These are phyloP conservation scores for Corymbia calophylla DNA, from an alignment of 441 rosid genomes.

Conservation along the genomic window DNA sequence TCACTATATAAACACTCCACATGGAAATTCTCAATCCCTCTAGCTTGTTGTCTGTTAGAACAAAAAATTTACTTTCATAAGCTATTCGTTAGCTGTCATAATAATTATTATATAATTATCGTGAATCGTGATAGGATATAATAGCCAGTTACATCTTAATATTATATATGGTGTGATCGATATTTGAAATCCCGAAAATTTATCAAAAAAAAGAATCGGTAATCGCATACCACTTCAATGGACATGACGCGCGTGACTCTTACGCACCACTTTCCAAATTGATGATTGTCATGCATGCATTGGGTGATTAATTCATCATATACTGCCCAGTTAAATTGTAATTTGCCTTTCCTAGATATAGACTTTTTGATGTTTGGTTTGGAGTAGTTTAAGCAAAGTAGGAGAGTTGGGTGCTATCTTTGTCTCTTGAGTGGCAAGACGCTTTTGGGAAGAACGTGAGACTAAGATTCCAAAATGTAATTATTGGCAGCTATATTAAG, in stretches of 20 bases:
- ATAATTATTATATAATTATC: neutral
- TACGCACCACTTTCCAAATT: too few relatives aligned
- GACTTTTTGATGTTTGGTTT: neutral
- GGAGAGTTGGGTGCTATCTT: neutral
- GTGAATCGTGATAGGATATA: fast-evolving
- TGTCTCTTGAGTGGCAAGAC: neutral
- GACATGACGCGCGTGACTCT: neutral
- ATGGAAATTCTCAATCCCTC: neutral
- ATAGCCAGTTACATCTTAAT: neutral
- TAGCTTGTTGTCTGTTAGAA: neutral
- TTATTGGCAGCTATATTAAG: neutral
- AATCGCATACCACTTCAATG: neutral
- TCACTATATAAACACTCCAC: neutral
- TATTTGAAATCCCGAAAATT: neutral
- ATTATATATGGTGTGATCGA: neutral
- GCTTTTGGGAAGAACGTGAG: neutral
- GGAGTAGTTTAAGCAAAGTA: neutral
- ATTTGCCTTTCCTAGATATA: neutral
- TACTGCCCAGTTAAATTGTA: neutral
- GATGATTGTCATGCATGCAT: too few relatives aligned
- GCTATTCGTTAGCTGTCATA: neutral
- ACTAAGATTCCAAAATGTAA: neutral
- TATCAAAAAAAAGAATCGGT: neutral
- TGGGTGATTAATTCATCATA: too few relatives aligned
- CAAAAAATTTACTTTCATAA: neutral